phyloP scores from a whole-genome alignment of 306 rosid species.

The Fragaria vesca region DNA sequence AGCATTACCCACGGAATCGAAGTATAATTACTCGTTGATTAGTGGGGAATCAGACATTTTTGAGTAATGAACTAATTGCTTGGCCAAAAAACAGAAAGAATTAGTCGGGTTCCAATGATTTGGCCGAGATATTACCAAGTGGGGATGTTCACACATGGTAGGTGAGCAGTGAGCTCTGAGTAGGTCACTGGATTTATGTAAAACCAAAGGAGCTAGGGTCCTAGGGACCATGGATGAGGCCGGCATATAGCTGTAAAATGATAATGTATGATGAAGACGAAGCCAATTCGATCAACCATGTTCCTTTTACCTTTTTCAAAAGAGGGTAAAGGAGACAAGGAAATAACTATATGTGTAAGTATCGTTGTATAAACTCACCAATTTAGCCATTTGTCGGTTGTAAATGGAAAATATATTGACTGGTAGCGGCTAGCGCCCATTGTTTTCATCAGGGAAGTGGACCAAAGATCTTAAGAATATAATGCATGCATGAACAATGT shows the following conservation, averaged over 20 bases:
- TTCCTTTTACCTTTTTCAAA: background rate
- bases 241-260: background rate
- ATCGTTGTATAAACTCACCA: background rate
- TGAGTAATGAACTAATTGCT: background rate
- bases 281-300: background rate
- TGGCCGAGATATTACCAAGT: background rate
- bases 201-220: background rate
- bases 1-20: no score
- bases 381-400: background rate
- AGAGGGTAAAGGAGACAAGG: background rate
- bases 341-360: background rate
- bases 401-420: background rate
- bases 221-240: conserved; percentile 4
- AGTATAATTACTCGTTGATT: background rate
- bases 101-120: background rate
- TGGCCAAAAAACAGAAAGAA: background rate
- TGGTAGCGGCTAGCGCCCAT: background rate
- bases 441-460: background rate
- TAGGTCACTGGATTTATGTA: background rate
- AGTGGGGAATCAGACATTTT: background rate
- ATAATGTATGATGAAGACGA: background rate
- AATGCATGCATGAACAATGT: background rate
- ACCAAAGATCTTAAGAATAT: background rate
- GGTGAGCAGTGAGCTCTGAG: background rate
- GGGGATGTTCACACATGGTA: background rate